Conservation (phyloP, 2,329 filamentous ascomycete genomes). For the Talaromyces sp. region DNA sequence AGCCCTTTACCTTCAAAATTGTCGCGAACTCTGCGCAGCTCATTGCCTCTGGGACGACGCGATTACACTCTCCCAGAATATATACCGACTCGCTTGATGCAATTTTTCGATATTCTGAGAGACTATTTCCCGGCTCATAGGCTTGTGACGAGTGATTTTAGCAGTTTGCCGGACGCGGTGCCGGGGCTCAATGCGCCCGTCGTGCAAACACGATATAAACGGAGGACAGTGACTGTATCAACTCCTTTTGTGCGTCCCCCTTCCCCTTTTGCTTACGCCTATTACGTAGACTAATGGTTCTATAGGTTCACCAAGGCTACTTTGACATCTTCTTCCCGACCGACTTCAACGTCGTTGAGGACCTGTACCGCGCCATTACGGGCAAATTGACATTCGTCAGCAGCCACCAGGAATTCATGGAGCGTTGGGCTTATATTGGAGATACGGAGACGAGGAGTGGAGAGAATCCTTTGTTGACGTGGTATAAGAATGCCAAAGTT, state of each 20-base stretch:
- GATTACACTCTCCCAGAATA: slow-evolving; percentile 85
- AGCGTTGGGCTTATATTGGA: slow-evolving; percentile 82
- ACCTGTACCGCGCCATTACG: slow-evolving; percentile 88
- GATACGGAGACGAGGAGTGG: slow-evolving; percentile 85
- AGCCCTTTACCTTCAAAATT: slow-evolving; percentile 47
- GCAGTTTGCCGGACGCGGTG: slow-evolving; percentile 76
- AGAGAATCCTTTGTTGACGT: slow-evolving; percentile 86
- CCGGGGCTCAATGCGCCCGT: slow-evolving; percentile 87
- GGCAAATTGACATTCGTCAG: slow-evolving; percentile 83
- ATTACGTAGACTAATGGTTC: neutral
- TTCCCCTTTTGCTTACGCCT: neutral
- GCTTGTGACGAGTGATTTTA: slow-evolving; percentile 86
- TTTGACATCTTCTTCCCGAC: slow-evolving; percentile 99
- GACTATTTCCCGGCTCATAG: slow-evolving; percentile 86
- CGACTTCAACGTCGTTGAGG: slow-evolving; percentile 85
- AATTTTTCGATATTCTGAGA: slow-evolving; percentile 90
- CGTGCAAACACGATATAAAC: slow-evolving; percentile 88
- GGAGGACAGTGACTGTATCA: slow-evolving; percentile 80
- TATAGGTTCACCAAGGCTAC: slow-evolving; percentile 90
- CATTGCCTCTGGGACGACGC: slow-evolving; percentile 63
- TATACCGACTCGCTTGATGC: slow-evolving; percentile 89
- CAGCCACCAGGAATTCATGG: slow-evolving; percentile 87
- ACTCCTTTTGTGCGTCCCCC: slow-evolving; percentile 75
- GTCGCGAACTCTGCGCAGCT: slow-evolving; percentile 60
- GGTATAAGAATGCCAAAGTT: slow-evolving; percentile 95